Evolutionary conservation across 768 basidiomycete genomes (phyloP), one percentile per base, ranked within the genome.

Genomic region (Terana coerulea): DNA sequence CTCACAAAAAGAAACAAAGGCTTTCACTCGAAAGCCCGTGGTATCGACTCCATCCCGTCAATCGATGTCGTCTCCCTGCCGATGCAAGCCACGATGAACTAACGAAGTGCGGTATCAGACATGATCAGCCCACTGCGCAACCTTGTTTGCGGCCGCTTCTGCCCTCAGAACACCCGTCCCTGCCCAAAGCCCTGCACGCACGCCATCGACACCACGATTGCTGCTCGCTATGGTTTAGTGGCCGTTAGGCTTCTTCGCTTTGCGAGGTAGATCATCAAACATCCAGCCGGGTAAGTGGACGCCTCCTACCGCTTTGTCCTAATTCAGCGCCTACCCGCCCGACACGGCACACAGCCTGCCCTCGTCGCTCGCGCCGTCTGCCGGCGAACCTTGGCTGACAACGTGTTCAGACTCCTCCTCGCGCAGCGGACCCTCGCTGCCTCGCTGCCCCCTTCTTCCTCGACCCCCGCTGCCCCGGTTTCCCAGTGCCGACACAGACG

Each of bases 21-120:
- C 24, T 34, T 34, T n/a, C 33, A 10, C 17, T n/a, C 33, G 10
- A 10, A 34, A 17, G 26, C 26, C 35, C 49, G 30, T 25, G 29
- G 31, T 52, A 34, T 44, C 51, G 28, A 17, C 29, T 24, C 50
- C 17, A 34, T 35, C 51, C 29, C 14, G 35, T 28, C 17, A 11
- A 53, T 53, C 52, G 52, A 53, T 53, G 19, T 21, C 46, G 12
- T 28, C 29, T 22, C 43, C 43, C 43, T n/a, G n/a, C 8, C 43
- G 43, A 5, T 45, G 43, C 43, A 45, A 8, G 43, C 43, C n/a
- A 17, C 3, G 22, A 7, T 28, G 26, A 5, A 17, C 41, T 15
- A 29, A 31, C 26, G 5, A 17, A 12, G 26, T 8, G 25, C 25
- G 43, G 26, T 45, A 45, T 45, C 43, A 19, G 14, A 28, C 33